These are phyloP conservation scores for Apium graveolens DNA, from an alignment of 129 eudicot species.

Conservation along the genomic window DNA sequence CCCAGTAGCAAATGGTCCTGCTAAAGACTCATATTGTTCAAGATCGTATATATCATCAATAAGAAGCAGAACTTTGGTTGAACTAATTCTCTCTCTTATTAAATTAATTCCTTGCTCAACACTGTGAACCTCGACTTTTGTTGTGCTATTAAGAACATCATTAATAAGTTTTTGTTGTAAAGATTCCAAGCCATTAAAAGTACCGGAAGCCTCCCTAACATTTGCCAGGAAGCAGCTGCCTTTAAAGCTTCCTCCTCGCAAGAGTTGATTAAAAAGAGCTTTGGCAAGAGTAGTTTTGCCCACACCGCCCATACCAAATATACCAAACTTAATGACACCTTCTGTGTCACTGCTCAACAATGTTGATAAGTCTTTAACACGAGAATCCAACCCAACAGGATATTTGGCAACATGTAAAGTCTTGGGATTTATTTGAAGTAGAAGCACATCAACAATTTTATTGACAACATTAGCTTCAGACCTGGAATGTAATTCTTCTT, in stretches of 20 bases:
- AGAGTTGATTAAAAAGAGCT: background rate
- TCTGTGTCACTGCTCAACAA: background rate
- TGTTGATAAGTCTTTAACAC: background rate
- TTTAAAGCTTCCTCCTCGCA: constrained; percentile 4
- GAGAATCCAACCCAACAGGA: background rate
- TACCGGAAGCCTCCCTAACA: background rate
- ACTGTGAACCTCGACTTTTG: background rate
- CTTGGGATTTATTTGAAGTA: background rate
- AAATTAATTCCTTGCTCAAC: background rate
- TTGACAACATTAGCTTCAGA: background rate
- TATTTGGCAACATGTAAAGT: background rate
- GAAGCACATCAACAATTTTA: background rate
- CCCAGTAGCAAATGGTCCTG: constrained; percentile 7
- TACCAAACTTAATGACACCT: background rate
- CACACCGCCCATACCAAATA: constrained; percentile 26
- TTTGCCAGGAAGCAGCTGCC: constrained; percentile 9
- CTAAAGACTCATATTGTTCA: constrained; percentile 2
- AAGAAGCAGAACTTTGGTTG: background rate
- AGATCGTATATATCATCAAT: background rate
- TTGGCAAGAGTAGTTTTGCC: constrained; percentile 25
- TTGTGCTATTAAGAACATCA: background rate
- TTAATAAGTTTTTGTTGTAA: constrained; percentile 8
- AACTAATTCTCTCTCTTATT: background rate
- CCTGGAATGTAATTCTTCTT: too few species aligned
- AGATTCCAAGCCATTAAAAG: background rate